These are phyloP conservation scores for Chlorella ohadii DNA, from an alignment of 139 green algal species.

Conservation along the genomic window DNA sequence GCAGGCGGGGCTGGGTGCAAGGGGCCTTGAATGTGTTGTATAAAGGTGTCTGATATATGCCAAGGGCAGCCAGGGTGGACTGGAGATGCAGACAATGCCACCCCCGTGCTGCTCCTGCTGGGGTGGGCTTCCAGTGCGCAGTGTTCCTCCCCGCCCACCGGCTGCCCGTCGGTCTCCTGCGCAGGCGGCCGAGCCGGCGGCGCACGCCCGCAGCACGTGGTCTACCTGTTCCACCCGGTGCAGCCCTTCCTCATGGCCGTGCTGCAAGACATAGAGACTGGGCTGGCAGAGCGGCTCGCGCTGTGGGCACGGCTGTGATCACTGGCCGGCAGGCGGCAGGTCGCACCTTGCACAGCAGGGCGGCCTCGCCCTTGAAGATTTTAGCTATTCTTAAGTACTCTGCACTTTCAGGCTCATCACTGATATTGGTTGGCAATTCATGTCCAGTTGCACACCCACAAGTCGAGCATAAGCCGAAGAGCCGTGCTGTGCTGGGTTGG, in stretches of 20 bases:
- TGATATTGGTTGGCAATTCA: neutral
- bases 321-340: neutral
- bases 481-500: neutral
- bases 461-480: no score
- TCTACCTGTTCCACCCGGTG: slow-evolving; percentile 42
- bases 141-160: neutral
- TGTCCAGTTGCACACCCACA: neutral
- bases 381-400: no score
- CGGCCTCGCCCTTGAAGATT: no score
- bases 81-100: no score
- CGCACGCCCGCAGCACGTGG: slow-evolving; percentile 20
- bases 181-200: neutral
- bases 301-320: slow-evolving; percentile 12
- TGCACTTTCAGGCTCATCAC: no score
- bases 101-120: no score
- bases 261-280: slow-evolving; percentile 38
- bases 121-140: no score
- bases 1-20: neutral
- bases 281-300: slow-evolving; percentile 18
- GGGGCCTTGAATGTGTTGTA: no score
- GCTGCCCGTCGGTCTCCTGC: neutral
- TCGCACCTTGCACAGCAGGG: neutral
- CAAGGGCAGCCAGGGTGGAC: no score
- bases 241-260: slow-evolving; percentile 45
- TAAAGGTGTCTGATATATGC: no score